Conservation (phyloP, 495 filamentous ascomycete species). For the Rusavskia elegans region DNA sequence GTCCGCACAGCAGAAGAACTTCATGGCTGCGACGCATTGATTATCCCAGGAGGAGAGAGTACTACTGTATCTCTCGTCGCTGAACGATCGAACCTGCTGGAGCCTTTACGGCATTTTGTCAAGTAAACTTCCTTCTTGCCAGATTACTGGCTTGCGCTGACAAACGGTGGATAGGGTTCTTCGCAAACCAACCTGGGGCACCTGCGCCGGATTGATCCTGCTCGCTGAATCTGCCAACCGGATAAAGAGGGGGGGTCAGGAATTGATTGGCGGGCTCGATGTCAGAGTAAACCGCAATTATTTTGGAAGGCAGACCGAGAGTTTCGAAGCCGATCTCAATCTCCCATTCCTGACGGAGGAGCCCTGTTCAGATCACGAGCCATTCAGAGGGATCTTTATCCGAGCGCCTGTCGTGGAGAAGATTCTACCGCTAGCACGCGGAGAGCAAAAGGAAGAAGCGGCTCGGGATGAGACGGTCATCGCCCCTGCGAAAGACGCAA, state of each 20-base stretch:
- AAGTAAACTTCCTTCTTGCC: conserved; percentile 41
- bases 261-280: conserved; percentile 82
- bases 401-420: conserved; percentile 86
- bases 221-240: conserved; percentile 77
- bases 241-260: conserved; percentile 82
- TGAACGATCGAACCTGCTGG: conserved; percentile 58
- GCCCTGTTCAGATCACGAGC: conserved; percentile 14
- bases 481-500: conserved; percentile 42
- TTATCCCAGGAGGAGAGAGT: conserved; percentile 89
- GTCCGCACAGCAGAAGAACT: conserved; percentile 66
- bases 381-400: conserved; percentile 82
- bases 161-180: conserved; percentile 25
- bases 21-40: conserved; percentile 57
- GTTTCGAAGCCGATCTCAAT: conserved; percentile 64
- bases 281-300: conserved; percentile 90
- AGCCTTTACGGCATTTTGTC: conserved; percentile 80
- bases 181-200: conserved; percentile 85
- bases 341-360: conserved; percentile 50
- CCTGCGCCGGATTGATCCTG: conserved; percentile 86
- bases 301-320: conserved; percentile 87
- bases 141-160: not conserved
- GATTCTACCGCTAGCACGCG: conserved; percentile 42
- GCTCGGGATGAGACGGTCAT: conserved; percentile 44
- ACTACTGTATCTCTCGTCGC: conserved; percentile 88
- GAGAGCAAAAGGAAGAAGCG: conserved; percentile 33